A percentile compares a stretch with the other conserved stretches of the same genome.
Evolutionary conservation across 495 filamentous ascomycete species (phyloP).

Genomic region (Penicillium steckii): DNA sequence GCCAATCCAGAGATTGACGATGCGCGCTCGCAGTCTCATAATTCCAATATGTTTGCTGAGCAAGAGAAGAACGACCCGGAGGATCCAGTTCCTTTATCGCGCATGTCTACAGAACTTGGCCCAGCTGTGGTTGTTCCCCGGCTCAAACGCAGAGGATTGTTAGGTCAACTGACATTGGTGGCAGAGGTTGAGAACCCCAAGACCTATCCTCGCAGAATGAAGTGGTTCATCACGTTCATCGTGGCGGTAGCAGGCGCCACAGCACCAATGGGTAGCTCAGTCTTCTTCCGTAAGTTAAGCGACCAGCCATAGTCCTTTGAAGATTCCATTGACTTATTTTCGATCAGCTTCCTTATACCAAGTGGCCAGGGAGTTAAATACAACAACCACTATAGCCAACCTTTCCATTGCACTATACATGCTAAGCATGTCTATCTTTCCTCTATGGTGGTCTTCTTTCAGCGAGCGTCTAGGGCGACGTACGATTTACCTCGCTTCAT

Average conservation of each 20-base stretch:
- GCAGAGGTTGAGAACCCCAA: slow-evolving; percentile 78
- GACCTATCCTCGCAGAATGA: slow-evolving; percentile 66
- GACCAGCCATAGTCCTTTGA: not conserved
- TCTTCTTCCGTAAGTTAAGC: slow-evolving; percentile 71
- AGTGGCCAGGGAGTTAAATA: slow-evolving; percentile 63
- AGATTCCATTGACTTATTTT: not conserved
- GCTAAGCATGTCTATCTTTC: slow-evolving; percentile 87
- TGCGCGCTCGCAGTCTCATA: slow-evolving; percentile 8
- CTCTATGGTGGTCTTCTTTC: slow-evolving; percentile 93
- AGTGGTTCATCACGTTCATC: slow-evolving; percentile 84
- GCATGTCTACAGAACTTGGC: slow-evolving; percentile 27
- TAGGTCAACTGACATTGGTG: slow-evolving; percentile 71
- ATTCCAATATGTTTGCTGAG: slow-evolving; percentile 10
- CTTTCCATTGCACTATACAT: slow-evolving; percentile 85
- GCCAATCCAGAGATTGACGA: slow-evolving; percentile 7
- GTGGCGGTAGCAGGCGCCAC: slow-evolving; percentile 73
- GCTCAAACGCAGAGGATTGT: slow-evolving; percentile 67
- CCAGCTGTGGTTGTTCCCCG: slow-evolving; percentile 54
- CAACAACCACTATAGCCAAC: slow-evolving; percentile 73
- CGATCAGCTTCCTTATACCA: slow-evolving; percentile 65
- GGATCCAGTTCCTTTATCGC: slow-evolving; percentile 5
- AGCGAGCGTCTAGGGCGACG: slow-evolving; percentile 80
- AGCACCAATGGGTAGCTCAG: slow-evolving; percentile 81
- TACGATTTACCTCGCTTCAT: slow-evolving; percentile 82
- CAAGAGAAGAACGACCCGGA: slow-evolving; percentile 26